Percentiles rank a stretch among this genome's conserved stretches.
These are phyloP conservation scores for Lentinula sp. DNA, from an alignment of 768 basidiomycete genomes.

Conservation along the genomic window DNA sequence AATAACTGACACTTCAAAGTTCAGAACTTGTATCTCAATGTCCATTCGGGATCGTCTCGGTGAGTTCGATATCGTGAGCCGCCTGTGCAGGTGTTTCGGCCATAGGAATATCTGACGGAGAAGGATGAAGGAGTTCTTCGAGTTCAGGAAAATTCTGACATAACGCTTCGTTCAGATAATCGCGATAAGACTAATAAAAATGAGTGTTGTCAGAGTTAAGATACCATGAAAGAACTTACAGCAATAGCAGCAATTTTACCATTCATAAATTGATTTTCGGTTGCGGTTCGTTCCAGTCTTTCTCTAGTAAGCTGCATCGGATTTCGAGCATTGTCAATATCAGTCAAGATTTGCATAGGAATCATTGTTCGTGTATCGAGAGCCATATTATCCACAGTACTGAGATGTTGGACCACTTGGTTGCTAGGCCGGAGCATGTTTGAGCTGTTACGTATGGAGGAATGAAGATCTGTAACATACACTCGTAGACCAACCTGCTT, in stretches of 20 bases:
- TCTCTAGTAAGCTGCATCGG: conserved; percentile 81
- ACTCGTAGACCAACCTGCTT: conserved; percentile 77
- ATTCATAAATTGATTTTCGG: conserved; percentile 90
- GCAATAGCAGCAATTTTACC: conserved; percentile 78
- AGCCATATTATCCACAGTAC: conserved; percentile 62
- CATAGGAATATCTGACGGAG: neutral
- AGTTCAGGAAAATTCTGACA: conserved; percentile 55
- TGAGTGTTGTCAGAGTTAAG: neutral
- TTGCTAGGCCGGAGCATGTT: conserved; percentile 39
- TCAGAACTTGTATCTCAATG: neutral
- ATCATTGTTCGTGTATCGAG: conserved; percentile 57
- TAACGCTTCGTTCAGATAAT: conserved; percentile 62
- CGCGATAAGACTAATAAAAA: conserved; percentile 58
- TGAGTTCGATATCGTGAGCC: neutral
- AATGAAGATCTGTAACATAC: conserved; percentile 30
- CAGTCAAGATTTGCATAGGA: conserved; percentile 68
- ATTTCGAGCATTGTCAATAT: conserved; percentile 76
- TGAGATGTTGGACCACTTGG: conserved; percentile 65
- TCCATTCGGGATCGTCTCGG: neutral
- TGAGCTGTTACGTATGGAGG: neutral
- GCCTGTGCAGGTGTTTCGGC: neutral
- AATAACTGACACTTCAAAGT: no score
- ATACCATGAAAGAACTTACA: conserved; percentile 29
- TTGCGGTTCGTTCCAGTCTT: conserved; percentile 73
- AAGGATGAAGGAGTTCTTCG: neutral